phyloP scores from a whole-genome alignment of 2,329 filamentous ascomycete species.

The Pseudogymnoascus destructans region DNA sequence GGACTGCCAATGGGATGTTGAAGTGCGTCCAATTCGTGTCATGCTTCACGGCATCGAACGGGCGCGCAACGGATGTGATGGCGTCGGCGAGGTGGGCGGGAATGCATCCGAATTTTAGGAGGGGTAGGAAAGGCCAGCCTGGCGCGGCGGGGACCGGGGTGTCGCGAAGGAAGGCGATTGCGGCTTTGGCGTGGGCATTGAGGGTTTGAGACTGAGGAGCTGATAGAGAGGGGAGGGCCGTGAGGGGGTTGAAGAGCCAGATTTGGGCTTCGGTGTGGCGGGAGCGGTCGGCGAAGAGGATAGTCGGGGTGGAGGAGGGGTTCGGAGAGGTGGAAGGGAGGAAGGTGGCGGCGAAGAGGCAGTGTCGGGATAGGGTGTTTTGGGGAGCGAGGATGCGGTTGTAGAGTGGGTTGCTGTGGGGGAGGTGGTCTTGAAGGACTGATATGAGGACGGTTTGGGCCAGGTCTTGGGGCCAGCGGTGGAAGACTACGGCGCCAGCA shows the following conservation, averaged over 20 bases:
- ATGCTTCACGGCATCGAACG: constrained; percentile 13
- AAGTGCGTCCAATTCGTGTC: constrained; percentile 20
- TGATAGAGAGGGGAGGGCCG: constrained; percentile 4
- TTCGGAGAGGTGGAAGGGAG: not conserved
- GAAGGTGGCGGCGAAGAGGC: constrained; percentile 22
- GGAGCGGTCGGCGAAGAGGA: constrained; percentile 24
- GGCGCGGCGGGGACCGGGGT: constrained; percentile 20
- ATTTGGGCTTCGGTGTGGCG: constrained; percentile 23
- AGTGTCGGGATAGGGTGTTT: constrained; percentile 20
- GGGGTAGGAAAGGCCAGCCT: constrained; percentile 22
- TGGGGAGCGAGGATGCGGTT: constrained; percentile 23
- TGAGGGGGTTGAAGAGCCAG: constrained; percentile 23
- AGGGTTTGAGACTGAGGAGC: constrained; percentile 9
- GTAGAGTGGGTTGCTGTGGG: constrained; percentile 21
- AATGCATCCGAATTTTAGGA: constrained; percentile 19
- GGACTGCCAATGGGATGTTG: constrained; percentile 11
- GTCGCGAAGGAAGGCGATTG: constrained; percentile 17
- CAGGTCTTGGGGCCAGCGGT: constrained; percentile 14
- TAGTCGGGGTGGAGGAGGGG: constrained; percentile 15
- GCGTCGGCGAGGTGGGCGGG: constrained; percentile 14
- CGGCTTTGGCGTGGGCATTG: constrained; percentile 11
- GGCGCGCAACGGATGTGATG: constrained; percentile 12
- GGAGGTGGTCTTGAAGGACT: constrained; percentile 18
- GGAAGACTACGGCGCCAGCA: not conserved
- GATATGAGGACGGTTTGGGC: constrained; percentile 18